Conservation (phyloP, 2,329 filamentous ascomycete genomes). For the Hawksworthiomyces lignivorus region DNA sequence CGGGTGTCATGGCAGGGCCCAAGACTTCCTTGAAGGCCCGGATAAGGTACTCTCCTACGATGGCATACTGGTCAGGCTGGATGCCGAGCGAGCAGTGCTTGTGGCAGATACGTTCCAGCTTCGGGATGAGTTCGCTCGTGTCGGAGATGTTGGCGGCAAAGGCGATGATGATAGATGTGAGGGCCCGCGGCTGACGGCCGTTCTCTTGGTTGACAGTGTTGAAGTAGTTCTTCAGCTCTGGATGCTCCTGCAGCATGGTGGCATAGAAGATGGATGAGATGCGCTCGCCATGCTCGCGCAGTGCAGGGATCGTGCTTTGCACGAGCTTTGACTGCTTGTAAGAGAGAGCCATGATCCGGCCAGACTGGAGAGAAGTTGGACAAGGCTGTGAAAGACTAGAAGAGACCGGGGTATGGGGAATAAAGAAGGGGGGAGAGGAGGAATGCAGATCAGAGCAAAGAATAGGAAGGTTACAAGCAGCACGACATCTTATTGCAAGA, state of each 20-base stretch:
- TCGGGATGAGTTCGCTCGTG: conserved; percentile 45
- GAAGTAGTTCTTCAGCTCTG: conserved; percentile 62
- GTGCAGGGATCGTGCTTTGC: conserved; percentile 61
- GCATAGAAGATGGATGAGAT: conserved; percentile 68
- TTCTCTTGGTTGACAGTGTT: conserved; percentile 59
- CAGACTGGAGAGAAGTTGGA: neutral
- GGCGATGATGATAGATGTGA: conserved; percentile 58
- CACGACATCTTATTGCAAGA: too few relatives aligned
- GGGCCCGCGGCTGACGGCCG: conserved; percentile 52
- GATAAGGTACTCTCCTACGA: conserved; percentile 63
- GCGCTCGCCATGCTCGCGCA: conserved; percentile 57
- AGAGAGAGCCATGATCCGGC: conserved; percentile 29
- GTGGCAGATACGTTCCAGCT: conserved; percentile 54
- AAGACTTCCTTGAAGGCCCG: conserved; percentile 60
- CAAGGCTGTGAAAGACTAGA: neutral
- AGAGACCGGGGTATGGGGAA: neutral
- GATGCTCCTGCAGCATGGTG: conserved; percentile 57
- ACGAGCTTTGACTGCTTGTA: conserved; percentile 55
- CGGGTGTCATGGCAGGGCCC: conserved; percentile 56
- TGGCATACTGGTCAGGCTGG: conserved; percentile 58
- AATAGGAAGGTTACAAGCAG: neutral
- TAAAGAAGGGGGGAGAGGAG: neutral
- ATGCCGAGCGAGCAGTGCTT: conserved; percentile 68
- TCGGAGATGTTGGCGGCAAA: conserved; percentile 66
- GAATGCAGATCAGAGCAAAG: neutral